Conservation (phyloP, 768 basidiomycete species). For the Mycena metata region DNA sequence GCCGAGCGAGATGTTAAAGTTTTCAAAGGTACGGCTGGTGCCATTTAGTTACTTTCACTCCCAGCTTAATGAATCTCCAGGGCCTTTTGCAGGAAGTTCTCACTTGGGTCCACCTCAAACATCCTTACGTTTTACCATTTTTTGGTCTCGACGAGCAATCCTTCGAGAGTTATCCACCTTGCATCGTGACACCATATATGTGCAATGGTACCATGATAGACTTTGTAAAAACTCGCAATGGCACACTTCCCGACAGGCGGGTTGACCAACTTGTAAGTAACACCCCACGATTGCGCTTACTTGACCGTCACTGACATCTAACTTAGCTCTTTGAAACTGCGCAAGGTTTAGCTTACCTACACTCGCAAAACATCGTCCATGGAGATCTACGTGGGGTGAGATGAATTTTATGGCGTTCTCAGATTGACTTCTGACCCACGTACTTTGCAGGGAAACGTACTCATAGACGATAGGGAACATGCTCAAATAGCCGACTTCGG, state of each 20-base stretch:
- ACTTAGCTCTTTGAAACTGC: conserved; percentile 17
- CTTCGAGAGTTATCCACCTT: conserved; percentile 12
- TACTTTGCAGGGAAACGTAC: conserved; percentile 9
- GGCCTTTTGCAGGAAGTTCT: conserved; percentile 11
- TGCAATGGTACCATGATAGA: conserved; percentile 1
- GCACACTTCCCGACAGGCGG: conserved; percentile 11
- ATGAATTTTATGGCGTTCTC: conserved; percentile 5
- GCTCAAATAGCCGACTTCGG: conserved; percentile 4
- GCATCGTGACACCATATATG: conserved; percentile 18
- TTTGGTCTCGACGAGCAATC: conserved; percentile 11
- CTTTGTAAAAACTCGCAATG: conserved; percentile 3
- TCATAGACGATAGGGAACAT: conserved; percentile 8
- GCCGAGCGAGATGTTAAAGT: conserved; percentile 11
- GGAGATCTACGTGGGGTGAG: conserved; percentile 14
- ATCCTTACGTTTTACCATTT: conserved; percentile 8
- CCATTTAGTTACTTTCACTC: conserved; percentile 5
- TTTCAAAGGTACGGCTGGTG: conserved; percentile 6
- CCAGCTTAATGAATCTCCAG: conserved; percentile 7
- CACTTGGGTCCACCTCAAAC: conserved; percentile 13
- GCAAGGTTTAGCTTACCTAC: conserved; percentile 15
- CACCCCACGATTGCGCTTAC: conserved; percentile 3
- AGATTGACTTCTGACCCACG: conserved; percentile 12
- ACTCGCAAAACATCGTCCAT: conserved; percentile 12
- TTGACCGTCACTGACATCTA: conserved; percentile 6
- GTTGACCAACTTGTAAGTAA: conserved; percentile 16